These are phyloP conservation scores for Penicillium riverlandense DNA, from an alignment of 495 filamentous ascomycete genomes.

Conservation along the genomic window DNA sequence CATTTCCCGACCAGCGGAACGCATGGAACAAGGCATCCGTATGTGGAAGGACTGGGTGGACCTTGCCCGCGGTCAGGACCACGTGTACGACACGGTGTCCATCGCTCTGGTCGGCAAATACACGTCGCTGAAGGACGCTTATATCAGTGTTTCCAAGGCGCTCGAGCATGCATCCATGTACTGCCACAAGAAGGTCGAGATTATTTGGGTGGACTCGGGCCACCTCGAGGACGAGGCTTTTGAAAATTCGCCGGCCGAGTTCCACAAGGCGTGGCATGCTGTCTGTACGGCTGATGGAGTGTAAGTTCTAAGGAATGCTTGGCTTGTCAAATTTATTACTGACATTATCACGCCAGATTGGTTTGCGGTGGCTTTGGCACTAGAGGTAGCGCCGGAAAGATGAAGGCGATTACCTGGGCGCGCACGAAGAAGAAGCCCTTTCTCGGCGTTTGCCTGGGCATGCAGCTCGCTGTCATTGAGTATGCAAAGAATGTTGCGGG, in stretches of 20 bases:
- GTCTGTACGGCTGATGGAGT: conserved; percentile 64
- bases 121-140: conserved; percentile 71
- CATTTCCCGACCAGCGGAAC: conserved; percentile 10
- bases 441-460: conserved; percentile 88
- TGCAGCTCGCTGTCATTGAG: conserved; percentile 93
- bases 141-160: conserved; percentile 73
- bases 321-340: no score
- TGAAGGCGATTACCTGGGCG: conserved; percentile 73
- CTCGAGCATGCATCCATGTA: conserved; percentile 90
- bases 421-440: conserved; percentile 74
- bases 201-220: conserved; percentile 78
- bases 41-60: conserved; percentile 72
- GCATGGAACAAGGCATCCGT: conserved; percentile 48
- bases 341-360: conserved; percentile 1
- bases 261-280: conserved; percentile 82
- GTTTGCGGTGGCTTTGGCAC: conserved; percentile 73
- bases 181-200: conserved; percentile 68
- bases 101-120: conserved; percentile 96
- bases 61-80: conserved; percentile 56
- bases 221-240: conserved; percentile 63
- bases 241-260: conserved; percentile 57
- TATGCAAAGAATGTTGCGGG: conserved; percentile 68
- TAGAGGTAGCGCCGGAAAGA: conserved; percentile 83
- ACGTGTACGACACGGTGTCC: conserved; percentile 56
- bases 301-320: background rate